A percentile compares a stretch with the other conserved stretches of the same genome.
phyloP scores from a whole-genome alignment of 331 rosid species.

The Dryas integrifolia region DNA sequence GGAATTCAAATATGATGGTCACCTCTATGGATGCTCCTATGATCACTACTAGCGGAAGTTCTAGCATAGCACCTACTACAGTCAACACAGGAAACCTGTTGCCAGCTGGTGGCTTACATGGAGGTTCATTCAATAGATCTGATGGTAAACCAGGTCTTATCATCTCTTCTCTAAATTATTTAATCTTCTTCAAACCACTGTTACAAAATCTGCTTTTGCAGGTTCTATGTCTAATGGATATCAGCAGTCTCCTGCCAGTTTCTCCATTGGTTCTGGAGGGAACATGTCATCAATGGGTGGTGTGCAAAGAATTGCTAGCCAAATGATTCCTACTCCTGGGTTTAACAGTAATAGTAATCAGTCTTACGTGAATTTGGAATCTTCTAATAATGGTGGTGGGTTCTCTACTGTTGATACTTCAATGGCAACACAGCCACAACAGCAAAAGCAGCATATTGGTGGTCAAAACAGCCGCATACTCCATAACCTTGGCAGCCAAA shows the following conservation, averaged over 20 bases:
- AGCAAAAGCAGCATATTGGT: slow-evolving; percentile 68
- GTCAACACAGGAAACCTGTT: slow-evolving; percentile 62
- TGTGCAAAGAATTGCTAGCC: slow-evolving; percentile 64
- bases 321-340: slow-evolving; percentile 98
- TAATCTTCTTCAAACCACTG: slow-evolving; percentile 6
- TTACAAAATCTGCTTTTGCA: slow-evolving; percentile 28
- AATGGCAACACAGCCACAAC: slow-evolving; percentile 60
- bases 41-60: slow-evolving; percentile 49
- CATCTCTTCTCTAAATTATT: slow-evolving; percentile 4
- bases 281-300: slow-evolving; percentile 69
- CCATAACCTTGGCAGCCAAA: slow-evolving; percentile 68
- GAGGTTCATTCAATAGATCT: slow-evolving; percentile 57
- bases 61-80: slow-evolving; percentile 46
- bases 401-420: slow-evolving; percentile 64
- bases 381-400: slow-evolving; percentile 55
- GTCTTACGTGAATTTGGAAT: slow-evolving; percentile 59
- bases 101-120: slow-evolving; percentile 54
- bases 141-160: slow-evolving; percentile 51
- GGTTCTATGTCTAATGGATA: slow-evolving; percentile 53
- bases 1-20: slow-evolving; percentile 65
- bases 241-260: slow-evolving; percentile 56
- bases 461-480: slow-evolving; percentile 66
- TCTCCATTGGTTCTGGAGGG: slow-evolving; percentile 60
- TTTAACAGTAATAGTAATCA: slow-evolving; percentile 51
- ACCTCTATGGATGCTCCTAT: slow-evolving; percentile 58